A percentile compares a stretch with the other conserved stretches of the same genome.
Conservation (phyloP, 805 yeast species). For the Scheffersomyces ergatensis region DNA sequence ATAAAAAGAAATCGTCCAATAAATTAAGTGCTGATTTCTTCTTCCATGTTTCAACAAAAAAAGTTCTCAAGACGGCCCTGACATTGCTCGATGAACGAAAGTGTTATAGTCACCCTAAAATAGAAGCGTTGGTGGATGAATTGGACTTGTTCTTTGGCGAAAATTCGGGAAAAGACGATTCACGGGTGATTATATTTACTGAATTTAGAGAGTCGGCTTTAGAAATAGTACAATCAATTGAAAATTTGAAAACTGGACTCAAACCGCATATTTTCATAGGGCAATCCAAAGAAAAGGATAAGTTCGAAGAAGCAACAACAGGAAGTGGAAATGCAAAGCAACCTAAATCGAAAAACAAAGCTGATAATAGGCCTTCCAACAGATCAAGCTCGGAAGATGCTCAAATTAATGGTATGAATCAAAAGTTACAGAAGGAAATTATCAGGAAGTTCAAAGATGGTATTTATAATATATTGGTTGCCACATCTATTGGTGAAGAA, state of each 20-base stretch:
- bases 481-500: conserved; percentile 98
- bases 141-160: conserved; percentile 49
- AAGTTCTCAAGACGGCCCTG: conserved; percentile 26
- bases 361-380: conserved; percentile 19
- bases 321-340: conserved; percentile 13
- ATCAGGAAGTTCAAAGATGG: conserved; percentile 74
- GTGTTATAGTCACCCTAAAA: conserved; percentile 62
- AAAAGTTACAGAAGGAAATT: conserved; percentile 78
- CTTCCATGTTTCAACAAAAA: conserved; percentile 46
- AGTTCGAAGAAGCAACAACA: conserved; percentile 57
- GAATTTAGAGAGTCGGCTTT: conserved; percentile 88
- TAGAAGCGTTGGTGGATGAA: conserved; percentile 57
- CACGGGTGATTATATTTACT: conserved; percentile 83
- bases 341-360: conserved; percentile 21
- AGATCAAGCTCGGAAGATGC: conserved; percentile 73
- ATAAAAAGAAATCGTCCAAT: conserved; percentile 53
- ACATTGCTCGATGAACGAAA: background rate
- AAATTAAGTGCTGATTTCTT: conserved; percentile 62
- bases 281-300: conserved; percentile 74
- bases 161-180: conserved; percentile 36
- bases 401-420: conserved; percentile 83
- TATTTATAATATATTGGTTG: conserved; percentile 75
- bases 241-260: conserved; percentile 26
- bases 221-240: conserved; percentile 73
- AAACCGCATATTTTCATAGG: conserved; percentile 91